Evolutionary conservation across 2,329 filamentous ascomycete species (phyloP).

Genomic region (Fusarium concolor): DNA sequence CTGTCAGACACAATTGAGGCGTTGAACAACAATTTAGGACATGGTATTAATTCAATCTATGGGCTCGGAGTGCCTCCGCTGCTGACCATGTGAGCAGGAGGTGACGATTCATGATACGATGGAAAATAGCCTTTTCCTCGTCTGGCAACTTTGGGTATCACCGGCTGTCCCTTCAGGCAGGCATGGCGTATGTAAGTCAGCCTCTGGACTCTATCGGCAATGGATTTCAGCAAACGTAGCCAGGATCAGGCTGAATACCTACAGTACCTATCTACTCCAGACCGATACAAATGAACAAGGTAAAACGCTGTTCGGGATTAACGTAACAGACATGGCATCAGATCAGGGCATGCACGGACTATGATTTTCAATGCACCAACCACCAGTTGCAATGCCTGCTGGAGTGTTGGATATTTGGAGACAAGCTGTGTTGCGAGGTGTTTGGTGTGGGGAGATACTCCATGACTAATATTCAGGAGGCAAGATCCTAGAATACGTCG

Average conservation of each 20-base stretch:
- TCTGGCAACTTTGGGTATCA: slow-evolving; percentile 3
- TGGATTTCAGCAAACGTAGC: no score
- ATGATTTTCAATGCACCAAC: slow-evolving; percentile 37
- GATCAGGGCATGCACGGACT: slow-evolving; percentile 38
- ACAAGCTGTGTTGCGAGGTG: slow-evolving; percentile 11
- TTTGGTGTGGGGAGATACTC: slow-evolving; percentile 21
- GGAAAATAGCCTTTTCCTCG: slow-evolving; percentile 4
- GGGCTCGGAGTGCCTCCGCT: slow-evolving; percentile 13
- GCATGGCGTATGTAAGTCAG: slow-evolving; percentile 8
- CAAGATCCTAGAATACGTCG: slow-evolving; percentile 14
- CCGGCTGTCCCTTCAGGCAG: slow-evolving; percentile 2
- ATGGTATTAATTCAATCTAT: slow-evolving; percentile 8
- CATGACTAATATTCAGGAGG: slow-evolving; percentile 20
- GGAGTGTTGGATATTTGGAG: neutral
- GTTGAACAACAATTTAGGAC: neutral
- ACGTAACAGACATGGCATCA: slow-evolving; percentile 9
- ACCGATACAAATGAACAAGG: slow-evolving; percentile 13
- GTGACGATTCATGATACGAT: slow-evolving; percentile 6
- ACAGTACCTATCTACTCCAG: neutral
- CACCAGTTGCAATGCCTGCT: slow-evolving; percentile 6
- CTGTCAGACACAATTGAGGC: neutral
- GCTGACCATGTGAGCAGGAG: slow-evolving; percentile 11
- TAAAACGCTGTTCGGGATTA: slow-evolving; percentile 20
- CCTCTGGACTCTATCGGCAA: neutral
- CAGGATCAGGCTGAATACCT: neutral